These are phyloP conservation scores for Teunomyces aglyptinius DNA, from an alignment of 805 yeast genomes.

Conservation along the genomic window DNA sequence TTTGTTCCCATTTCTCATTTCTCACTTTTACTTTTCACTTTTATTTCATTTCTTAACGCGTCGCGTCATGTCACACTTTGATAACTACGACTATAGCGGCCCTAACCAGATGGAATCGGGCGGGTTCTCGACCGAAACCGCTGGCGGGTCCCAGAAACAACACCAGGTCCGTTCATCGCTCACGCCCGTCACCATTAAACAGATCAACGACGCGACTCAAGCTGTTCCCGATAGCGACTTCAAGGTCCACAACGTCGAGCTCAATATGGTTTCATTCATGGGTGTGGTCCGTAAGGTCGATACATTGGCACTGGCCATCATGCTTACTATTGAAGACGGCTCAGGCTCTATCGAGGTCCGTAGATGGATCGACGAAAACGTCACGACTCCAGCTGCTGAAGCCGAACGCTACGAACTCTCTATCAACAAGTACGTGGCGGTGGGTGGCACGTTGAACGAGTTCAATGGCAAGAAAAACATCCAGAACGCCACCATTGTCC, in stretches of 20 bases:
- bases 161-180: constrained; percentile 22
- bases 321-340: constrained; percentile 72
- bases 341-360: constrained; percentile 60
- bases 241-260: constrained; percentile 54
- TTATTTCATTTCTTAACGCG: neutral
- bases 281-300: constrained; percentile 69
- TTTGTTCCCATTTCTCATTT: too few species aligned
- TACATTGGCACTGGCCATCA: constrained; percentile 55
- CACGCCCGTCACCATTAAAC: constrained; percentile 73
- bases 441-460: constrained; percentile 48
- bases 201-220: constrained; percentile 60
- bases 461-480: constrained; percentile 63
- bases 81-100: constrained; percentile 22
- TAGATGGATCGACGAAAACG: constrained; percentile 51
- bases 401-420: constrained; percentile 31
- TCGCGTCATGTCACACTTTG: constrained; percentile 9
- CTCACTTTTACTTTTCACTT: neutral
- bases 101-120: constrained; percentile 17
- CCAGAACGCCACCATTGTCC: constrained; percentile 60
- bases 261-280: constrained; percentile 61
- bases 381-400: constrained; percentile 30
- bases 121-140: constrained; percentile 18
- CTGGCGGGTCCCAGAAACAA: constrained; percentile 18
- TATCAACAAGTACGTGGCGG: constrained; percentile 59
- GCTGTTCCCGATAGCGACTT: constrained; percentile 68